Base-by-base conservation (phyloP, 176 grass and related monocot genomes). In the Urochloa ruziziensis region DNA sequence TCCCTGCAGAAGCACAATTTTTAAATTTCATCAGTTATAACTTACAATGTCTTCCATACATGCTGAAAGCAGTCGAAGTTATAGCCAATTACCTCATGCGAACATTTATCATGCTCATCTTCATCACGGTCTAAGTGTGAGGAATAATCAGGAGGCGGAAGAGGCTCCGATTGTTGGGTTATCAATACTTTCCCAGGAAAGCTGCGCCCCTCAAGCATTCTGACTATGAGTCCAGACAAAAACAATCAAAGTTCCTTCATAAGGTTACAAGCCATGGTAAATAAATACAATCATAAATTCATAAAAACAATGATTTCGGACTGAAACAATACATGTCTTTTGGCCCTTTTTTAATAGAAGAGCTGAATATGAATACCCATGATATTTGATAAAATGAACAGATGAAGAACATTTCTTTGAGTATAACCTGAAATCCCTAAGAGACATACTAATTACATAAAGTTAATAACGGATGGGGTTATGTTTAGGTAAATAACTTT, bases 101-200 rank as follows among this genome's bases (percentile, higher is more conserved):
- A 89, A 24, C 64, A 78, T 29, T 89, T 74, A 17, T 53, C 79
- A 49, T 66, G 81, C 15, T 91, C 84, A 80, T 83, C 46, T 75
- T 91, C 86, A 73, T 91, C 73, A 51, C 9, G 62, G 34, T 91
- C 86, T 19, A 82, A 88, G 74, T 30, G 65, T 43, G 81, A 78
- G 72, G 92, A 83, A 49, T 70, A 68, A 52, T 73, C 80, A 33
- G 80, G 77, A 80, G 87, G 82, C 32, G 68, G 81, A 61, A 93
- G 48, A 56, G 88, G 86, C 59, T 97, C 88, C 21, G 84, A 83
- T 81, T 69, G 83, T 33, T 86, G 81, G 67, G 76, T 91, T 29
- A 97, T 51, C 74, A 97, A 37, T 76, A 97, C 82, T 48, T 97
- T 97, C 19, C 95, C 92, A 65, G 92, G 86, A 69, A 94, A 92